phyloP scores from a whole-genome alignment of 2,329 filamentous ascomycete species.

The Cercospora sp. region DNA sequence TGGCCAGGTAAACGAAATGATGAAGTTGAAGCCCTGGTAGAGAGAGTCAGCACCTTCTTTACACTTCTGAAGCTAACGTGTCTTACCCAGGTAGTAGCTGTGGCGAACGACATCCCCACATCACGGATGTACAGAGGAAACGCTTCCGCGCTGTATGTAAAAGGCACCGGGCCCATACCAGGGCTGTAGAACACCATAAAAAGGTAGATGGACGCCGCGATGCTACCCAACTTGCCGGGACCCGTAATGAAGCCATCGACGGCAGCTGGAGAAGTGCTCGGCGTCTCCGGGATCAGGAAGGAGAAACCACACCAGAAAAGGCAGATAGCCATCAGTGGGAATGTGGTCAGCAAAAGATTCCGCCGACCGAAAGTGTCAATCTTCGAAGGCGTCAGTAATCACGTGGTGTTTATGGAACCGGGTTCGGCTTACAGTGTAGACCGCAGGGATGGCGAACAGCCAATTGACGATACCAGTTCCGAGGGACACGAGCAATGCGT shows the following conservation, averaged over 20 bases:
- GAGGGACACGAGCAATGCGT: slow-evolving; percentile 36
- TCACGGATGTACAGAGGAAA: slow-evolving; percentile 48
- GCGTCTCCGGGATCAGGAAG: slow-evolving; percentile 39
- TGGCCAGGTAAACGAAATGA: slow-evolving; percentile 48
- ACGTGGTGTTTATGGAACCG: neutral
- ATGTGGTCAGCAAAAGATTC: slow-evolving; percentile 47
- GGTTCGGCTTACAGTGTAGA: slow-evolving; percentile 22
- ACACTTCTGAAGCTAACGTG: neutral
- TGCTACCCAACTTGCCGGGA: slow-evolving; percentile 38
- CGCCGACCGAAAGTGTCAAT: slow-evolving; percentile 49
- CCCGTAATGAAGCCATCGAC: slow-evolving; percentile 17
- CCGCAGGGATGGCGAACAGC: slow-evolving; percentile 25
- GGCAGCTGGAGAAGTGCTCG: slow-evolving; percentile 2
- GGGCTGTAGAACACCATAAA: slow-evolving; percentile 39
- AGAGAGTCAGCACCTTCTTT: neutral
- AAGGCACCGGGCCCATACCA: slow-evolving; percentile 48
- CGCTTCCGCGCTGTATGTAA: slow-evolving; percentile 49
- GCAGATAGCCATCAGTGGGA: slow-evolving; percentile 49
- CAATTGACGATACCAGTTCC: slow-evolving; percentile 34
- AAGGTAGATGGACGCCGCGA: slow-evolving; percentile 42
- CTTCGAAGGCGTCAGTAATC: slow-evolving; percentile 37
- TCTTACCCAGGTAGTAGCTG: slow-evolving; percentile 54
- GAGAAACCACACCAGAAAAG: slow-evolving; percentile 51
- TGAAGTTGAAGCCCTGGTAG: slow-evolving; percentile 33
- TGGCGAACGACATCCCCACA: slow-evolving; percentile 46